These are phyloP conservation scores for Phytophthora ramorum DNA, from an alignment of 352 stramenopile genomes.

Conservation along the genomic window DNA sequence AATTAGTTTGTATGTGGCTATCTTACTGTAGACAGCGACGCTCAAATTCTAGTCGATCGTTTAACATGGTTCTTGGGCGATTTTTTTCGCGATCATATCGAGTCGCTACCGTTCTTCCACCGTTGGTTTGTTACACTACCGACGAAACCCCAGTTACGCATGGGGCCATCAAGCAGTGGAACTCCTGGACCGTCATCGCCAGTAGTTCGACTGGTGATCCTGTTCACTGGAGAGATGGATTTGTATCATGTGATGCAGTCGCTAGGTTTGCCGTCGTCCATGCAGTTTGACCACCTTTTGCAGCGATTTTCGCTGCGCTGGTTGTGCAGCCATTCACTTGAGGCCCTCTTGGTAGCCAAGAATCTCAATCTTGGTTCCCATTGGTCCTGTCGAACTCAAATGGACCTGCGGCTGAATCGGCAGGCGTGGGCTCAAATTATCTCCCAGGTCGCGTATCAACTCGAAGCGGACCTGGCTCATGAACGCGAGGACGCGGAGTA, in stretches of 20 bases:
- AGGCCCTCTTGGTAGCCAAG: conserved; percentile 72
- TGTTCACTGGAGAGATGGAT: conserved; percentile 68
- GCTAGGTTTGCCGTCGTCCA: conserved; percentile 54
- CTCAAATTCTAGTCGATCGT: conserved; percentile 43
- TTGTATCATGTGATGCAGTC: conserved; percentile 70
- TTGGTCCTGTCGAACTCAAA: conserved; percentile 56
- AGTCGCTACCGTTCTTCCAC: conserved; percentile 64
- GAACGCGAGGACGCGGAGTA: conserved; percentile 46
- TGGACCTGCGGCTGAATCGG: conserved; percentile 64
- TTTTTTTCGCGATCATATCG: conserved; percentile 63
- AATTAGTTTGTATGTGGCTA: background rate
- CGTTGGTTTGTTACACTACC: conserved; percentile 72
- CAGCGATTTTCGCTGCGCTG: conserved; percentile 52
- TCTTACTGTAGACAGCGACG: conserved; percentile 50
- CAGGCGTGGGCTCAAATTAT: conserved; percentile 64
- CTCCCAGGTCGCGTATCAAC: conserved; percentile 49
- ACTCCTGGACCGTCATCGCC: conserved; percentile 23
- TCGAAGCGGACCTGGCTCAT: conserved; percentile 41
- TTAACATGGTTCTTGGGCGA: conserved; percentile 67
- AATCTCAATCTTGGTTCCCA: conserved; percentile 55
- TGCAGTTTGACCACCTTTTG: conserved; percentile 69
- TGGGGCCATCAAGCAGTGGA: conserved; percentile 21
- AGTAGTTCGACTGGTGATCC: conserved; percentile 70
- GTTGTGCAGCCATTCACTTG: conserved; percentile 60
- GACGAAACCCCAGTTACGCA: conserved; percentile 57